Base-by-base conservation (phyloP, 2,329 filamentous ascomycete genomes). In the Aureobasidium pullulans region DNA sequence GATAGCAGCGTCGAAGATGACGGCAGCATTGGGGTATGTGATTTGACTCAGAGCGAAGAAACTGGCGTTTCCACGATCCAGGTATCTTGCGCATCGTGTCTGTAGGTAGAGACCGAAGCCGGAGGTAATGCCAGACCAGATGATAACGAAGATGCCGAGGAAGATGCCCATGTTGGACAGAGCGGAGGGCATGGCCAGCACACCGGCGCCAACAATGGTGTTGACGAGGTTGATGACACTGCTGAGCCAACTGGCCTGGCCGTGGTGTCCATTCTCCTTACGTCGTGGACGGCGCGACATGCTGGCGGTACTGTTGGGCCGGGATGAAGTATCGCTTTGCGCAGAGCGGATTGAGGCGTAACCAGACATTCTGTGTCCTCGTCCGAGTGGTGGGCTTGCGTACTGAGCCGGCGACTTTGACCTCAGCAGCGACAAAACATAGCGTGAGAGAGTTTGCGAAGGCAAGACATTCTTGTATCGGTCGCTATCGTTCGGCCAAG, bases 11-110 rank as follows among this genome's bases (percentile, higher is more conserved):
- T 99, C 94, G 72, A 99, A 99, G 47, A 97, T 81, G 48, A 99
- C 90, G 8, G 94, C 90, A 2, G 93, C 91, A 71, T 96, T 96
- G 1, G 94, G 94, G 68, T 97, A 99, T 5, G 94, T 97, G 63
- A 99, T 84, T 72, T 99, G 93, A 13, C 91, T 96, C 15, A 99
- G 79, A n/a, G 93, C 91, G 70, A 96, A 96, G 77, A 99, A 99
- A 37, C 91, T 96, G 0, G 92, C 84, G 5, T 84, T 84, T 43
- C 94, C 94, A 62, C 90, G 84, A 64, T 97, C 94, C 64, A 99
- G 81, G 72, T 99, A 99, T 71, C 89, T 84, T 5, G 94, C 89
- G 77, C 94, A 97, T 77, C 89, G 85, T 36, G 92, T 88, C 73
- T 99, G 94, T 6, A 99, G 85, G 71, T 97, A 99, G 34, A 99